These are phyloP conservation scores for Eragrostis nindensis DNA, from an alignment of 176 grass and related monocot species.

Conservation along the genomic window DNA sequence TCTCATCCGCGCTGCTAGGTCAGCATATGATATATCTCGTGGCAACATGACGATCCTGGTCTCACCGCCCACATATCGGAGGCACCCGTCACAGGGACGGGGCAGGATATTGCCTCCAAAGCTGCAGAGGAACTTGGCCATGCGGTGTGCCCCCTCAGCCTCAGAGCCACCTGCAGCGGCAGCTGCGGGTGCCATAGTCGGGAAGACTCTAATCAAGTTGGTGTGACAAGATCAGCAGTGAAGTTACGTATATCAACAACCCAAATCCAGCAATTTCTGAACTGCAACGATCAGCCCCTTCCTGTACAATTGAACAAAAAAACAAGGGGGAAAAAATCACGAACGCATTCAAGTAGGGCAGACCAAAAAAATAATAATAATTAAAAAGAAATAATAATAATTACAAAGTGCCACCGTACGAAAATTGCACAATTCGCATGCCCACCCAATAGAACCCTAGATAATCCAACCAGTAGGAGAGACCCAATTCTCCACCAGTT, in stretches of 20 bases:
- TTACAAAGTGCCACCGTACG: not conserved
- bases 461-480: not conserved
- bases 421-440: not conserved
- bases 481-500: not conserved
- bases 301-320: constrained; percentile 30
- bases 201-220: constrained; percentile 4
- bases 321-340: not conserved
- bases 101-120: constrained; percentile 93
- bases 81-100: constrained; percentile 72
- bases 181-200: constrained; percentile 34
- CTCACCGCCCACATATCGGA: constrained; percentile 86
- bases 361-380: not conserved
- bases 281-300: not conserved
- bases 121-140: constrained; percentile 93
- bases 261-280: constrained; percentile 1
- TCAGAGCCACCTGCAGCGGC: constrained; percentile 4
- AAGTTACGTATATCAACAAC: constrained; percentile 21
- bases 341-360: not conserved
- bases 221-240: constrained; percentile 3
- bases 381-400: not conserved
- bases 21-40: constrained; percentile 47
- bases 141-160: constrained; percentile 47
- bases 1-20: constrained; percentile 63
- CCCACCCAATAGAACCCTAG: not conserved
- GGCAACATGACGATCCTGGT: constrained; percentile 78